These are phyloP conservation scores for Odontarrhena argentea DNA, from an alignment of 345 rosid genomes.

Conservation along the genomic window DNA sequence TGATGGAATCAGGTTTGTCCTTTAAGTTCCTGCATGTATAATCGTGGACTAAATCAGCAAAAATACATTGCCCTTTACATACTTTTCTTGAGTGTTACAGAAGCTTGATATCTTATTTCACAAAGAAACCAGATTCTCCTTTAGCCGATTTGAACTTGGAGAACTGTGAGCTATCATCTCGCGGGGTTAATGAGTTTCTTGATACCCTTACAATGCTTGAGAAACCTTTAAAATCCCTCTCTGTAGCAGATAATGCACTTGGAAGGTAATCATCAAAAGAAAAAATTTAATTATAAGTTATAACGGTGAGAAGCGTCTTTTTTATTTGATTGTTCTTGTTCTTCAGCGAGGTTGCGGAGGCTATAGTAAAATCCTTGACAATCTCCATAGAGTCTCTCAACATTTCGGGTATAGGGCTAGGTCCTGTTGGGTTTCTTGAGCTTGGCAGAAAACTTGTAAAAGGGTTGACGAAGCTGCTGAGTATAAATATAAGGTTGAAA, in stretches of 20 bases:
- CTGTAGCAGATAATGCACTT: constrained; percentile 78
- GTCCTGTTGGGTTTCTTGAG: constrained; percentile 69
- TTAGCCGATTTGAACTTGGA: constrained; percentile 66
- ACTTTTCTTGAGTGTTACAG: constrained; percentile 49
- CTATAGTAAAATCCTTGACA: constrained; percentile 53
- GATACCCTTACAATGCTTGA: constrained; percentile 51
- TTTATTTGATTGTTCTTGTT: constrained; percentile 34
- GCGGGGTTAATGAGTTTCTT: constrained; percentile 64
- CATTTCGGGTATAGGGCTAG: constrained; percentile 79
- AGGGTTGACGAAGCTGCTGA: constrained; percentile 50
- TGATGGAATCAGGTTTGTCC: constrained; percentile 70
- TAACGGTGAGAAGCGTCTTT: constrained; percentile 21
- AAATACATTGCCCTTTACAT: constrained; percentile 35
- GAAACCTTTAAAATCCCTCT: constrained; percentile 56
- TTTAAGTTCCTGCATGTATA: constrained; percentile 29
- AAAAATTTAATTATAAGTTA: background rate
- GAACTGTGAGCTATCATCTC: constrained; percentile 70
- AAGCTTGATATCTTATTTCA: constrained; percentile 65
- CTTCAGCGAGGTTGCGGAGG: constrained; percentile 65
- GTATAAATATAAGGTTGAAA: constrained; percentile 72
- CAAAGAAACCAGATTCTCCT: constrained; percentile 51
- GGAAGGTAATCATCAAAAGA: constrained; percentile 55
- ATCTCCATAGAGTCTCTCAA: constrained; percentile 55
- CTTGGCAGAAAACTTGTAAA: constrained; percentile 45
- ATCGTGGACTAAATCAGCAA: constrained; percentile 5